Base-by-base conservation (phyloP, 148 eudicot species). In the Rhododendron williamsianum region DNA sequence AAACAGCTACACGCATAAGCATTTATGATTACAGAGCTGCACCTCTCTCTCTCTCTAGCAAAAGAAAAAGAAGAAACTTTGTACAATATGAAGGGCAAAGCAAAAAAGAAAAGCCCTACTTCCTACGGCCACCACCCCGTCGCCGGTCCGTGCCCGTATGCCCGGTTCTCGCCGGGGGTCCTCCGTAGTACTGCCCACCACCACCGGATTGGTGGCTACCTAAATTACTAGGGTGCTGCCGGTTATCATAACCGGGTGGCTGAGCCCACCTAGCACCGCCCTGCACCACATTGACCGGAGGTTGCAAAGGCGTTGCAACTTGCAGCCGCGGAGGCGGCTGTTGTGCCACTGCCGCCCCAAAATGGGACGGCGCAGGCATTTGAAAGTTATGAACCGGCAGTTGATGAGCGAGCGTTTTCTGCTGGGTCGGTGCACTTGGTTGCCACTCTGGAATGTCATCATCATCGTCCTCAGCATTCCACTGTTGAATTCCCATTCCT, bases 381-480 rank as follows among this genome's bases (percentile, higher is more conserved):
- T 77, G 87, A 30, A 54, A 84, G 84, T 73, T 45, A 1, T 81
- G 86, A 0, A 43, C 30, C 7, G 72, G 73, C 27, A 30, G 72
- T 27, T 3, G 72, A 25, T 83, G 84, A 8, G 33, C 84, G 15
- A 8, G 86, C n/a, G 13, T 1, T 30, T 71, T 71, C 76, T 12
- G 76, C 76, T 54, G 85, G 13, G 18, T 85, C 3, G 35, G 88
- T 5, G 81, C 89, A 4, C 93, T 89, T 0, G 99, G 99, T 83
- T 91, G 92, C 99, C 99, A 97, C 86, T 97, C 99, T 0, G 99
- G 99, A 2, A 97, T 97, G 54, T 78, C 81, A 78, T 97, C 99
- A 54, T 96, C 93, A 3, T 91, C 98, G 13, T 96, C 99, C 11
- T 94, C 98, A 30, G 92, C 93, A 74, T 93, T 92, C 99, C 99